Evolutionary conservation across 2,329 filamentous ascomycete species (phyloP), one percentile per base, ranked within the genome.

Genomic region (Colletotrichum ledebouriae): DNA sequence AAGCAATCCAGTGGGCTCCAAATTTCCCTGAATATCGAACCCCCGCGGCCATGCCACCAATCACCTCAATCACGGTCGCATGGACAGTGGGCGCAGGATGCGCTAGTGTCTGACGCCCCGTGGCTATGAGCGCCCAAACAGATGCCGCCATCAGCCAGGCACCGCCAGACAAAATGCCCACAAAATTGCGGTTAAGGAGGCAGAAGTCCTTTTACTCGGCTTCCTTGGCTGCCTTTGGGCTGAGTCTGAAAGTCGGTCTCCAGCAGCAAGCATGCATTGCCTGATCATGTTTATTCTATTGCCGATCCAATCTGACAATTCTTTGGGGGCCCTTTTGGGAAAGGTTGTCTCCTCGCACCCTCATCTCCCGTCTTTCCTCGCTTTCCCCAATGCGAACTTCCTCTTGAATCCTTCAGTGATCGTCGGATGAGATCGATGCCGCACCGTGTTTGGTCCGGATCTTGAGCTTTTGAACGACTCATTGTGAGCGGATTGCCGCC

Each of bases 71-170:
- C 42, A 53, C n/a, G 22, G 34, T 22, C n/a, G 29, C 34, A 44
- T 29, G 12, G 12, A 17, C 55, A 29, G 55, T 52, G 34, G 55
- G 44, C 49, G 55, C 34, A 56, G 66, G 63, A 53, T 60, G 61
- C 66, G 49, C 66, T 66, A 69, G 37, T 29, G 64, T 47, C 56
- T 29, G 41, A 56, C 25, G 55, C 61, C 61, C 61, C 25, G 61
- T 59, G 42, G 66, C 61, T 29, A 57, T 64, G 53, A 20, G n/a
- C 10, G 15, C 12, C n/a, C 29, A 52, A 33, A 33, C n/a, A 17
- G 34, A 53, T 29, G 34, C 49, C 25, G 25, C 33, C 11, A 34
- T 50, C 34, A 47, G 41, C 34, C 39, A 42, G 50, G 37, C 47
- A 37, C 34, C 20, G 42, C 6, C 49, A 10, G 10, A 15, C 29